Base-by-base conservation (phyloP, 495 filamentous ascomycete genomes). In the Xylaria cubensis region DNA sequence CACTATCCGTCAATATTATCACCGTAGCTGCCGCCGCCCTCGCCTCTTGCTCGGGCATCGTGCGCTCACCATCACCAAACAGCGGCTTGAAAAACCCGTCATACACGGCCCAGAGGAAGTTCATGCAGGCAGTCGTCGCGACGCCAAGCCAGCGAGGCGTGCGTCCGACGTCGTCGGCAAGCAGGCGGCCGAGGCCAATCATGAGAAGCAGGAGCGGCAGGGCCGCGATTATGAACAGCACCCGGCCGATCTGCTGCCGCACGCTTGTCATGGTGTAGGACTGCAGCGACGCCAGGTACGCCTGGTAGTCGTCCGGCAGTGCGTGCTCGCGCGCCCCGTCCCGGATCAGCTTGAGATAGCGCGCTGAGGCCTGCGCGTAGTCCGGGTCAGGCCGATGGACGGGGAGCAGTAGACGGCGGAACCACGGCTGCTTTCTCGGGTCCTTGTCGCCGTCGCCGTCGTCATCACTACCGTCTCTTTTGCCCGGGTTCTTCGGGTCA, bases 61-160 rank as follows among this genome's bases (percentile, higher is more conserved):
- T 96, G 80, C 92, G 86, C 88, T 98, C 96, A 19, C 96, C 96
- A 78, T 98, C 92, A 39, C 95, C 94, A 84, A 97, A 97, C 0
- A 92, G 15, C 32, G 68, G 74, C 74, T 87, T 88, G 65, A 92
- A 93, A 32, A 90, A 75, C 2, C 13, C 50, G 83, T 98, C 95
- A 84, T 99, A 97, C 67, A 80, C 87, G 72, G 69, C 74, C 96
- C 96, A 99, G 71, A 94, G 79, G 0, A 79, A 59, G 32, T 78
- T 81, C 58, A 91, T 87, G 0, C 93, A 3, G 5, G 79, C 73
- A 42, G 84, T 85, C 26, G 78, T 80, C 2, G 87, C 36, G 29
- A 59, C 74, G n/a, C 77, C 82, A 59, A 94, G 44, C 94, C 94
- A 97, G 24, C 67, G 61, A 7, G 94, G 93, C 67, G 82, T 83